Percentiles rank a stretch among this genome's conserved stretches.
These are phyloP conservation scores for Styphnolobium japonicum DNA, from an alignment of 306 rosid species.

Conservation along the genomic window DNA sequence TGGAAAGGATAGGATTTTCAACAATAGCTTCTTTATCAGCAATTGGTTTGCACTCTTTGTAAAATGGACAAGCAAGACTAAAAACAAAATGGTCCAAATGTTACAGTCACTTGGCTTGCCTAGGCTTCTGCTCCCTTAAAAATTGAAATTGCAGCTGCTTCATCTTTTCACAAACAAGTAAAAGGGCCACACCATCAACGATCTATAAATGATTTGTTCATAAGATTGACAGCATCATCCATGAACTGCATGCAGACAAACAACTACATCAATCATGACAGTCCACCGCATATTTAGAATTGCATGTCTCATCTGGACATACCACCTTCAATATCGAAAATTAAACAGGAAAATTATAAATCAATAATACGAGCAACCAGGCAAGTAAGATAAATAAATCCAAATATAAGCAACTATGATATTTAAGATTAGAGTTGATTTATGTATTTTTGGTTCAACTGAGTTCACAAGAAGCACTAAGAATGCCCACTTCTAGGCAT, in stretches of 20 bases:
- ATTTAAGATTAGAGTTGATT: neutral
- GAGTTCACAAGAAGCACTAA: neutral
- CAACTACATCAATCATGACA: constrained; percentile 17
- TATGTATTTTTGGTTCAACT: neutral
- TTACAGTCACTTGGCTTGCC: constrained; percentile 19
- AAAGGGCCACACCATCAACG: constrained; percentile 37
- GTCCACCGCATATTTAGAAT: neutral
- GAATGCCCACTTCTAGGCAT: neutral
- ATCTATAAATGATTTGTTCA: constrained; percentile 90
- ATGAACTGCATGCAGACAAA: constrained; percentile 68
- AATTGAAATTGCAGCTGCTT: constrained; percentile 27
- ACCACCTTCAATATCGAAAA: neutral
- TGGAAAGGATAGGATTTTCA: too few relatives aligned
- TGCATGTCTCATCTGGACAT: neutral
- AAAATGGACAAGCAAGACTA: constrained; percentile 11
- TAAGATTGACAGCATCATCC: constrained; percentile 88
- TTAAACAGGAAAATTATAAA: neutral
- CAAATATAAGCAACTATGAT: neutral
- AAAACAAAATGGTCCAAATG: constrained; percentile 13
- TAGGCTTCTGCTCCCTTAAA: constrained; percentile 4
- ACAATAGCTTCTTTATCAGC: too few relatives aligned
- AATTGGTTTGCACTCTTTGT: neutral
- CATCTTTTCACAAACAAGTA: neutral
- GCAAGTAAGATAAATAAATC: constrained; percentile 5
- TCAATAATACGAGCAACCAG: neutral